Evolutionary conservation across 352 stramenopile genomes (phyloP), one percentile per base, ranked within the genome.

Genomic region (Phytophthora citricola): DNA sequence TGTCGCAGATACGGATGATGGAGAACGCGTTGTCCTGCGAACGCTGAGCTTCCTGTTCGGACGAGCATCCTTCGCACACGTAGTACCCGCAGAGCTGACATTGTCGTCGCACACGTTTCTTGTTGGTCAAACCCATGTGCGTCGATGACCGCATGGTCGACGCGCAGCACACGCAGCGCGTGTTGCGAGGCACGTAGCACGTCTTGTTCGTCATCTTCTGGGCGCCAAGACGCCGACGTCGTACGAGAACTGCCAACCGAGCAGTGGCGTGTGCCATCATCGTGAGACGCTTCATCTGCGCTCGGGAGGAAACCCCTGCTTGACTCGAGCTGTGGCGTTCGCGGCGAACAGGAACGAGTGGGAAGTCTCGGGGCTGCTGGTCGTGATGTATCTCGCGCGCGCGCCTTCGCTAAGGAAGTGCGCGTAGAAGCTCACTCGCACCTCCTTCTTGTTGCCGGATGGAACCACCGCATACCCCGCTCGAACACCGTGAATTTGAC

Each of bases 41-140:
- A 3, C 56, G 66, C 49, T 77, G 67, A 8, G 73, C 66, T 44
- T 79, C 66, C 39, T 75, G 66, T 32, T 73, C 73, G 46, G 24
- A 50, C 29, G 66, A 78, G 46, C 78, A 90, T 3, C 74, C 72
- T 20, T 76, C 66, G 46, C 81, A 90, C 22, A 87, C 79, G 29
- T 60, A 68, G 43, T 82, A 79, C 27, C 81, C 75, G 41, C 81
- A 87, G 10, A 90, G 63, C 14, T 76, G 66, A 40, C 81, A 90
- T 3, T 76, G 68, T 8, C 31, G 40, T 39, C 49, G 31, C 49
- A 67, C 59, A 8, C 59, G 59, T 48, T 68, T 73, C 32, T 60
- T 68, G 49, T 72, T 83, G 45, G 67, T 79, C 14, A 58, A 43
- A 8, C 50, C 47, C 56, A 73, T 48, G 20, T 76, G 58, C 27